These are phyloP conservation scores for Alloteropsis semialata DNA, from an alignment of 176 grass and related monocot genomes.

Conservation along the genomic window DNA sequence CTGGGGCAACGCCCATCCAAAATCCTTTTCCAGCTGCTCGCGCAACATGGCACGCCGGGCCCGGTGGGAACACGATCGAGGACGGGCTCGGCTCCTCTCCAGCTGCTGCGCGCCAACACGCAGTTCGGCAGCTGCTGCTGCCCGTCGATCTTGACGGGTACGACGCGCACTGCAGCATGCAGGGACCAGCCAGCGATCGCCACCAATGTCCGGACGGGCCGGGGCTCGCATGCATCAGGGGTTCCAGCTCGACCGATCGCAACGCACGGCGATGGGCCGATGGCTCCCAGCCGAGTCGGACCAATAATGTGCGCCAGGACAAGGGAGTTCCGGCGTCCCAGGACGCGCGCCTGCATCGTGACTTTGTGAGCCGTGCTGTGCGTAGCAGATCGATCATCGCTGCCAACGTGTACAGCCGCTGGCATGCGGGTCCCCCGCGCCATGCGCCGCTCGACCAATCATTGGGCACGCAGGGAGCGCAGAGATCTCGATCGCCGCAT, in stretches of 20 bases:
- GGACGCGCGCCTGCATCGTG: not conserved
- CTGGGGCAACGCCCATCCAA: not conserved
- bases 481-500: conserved; percentile 17
- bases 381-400: not conserved
- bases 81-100: too few species aligned
- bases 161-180: not conserved
- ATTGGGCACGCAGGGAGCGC: not conserved
- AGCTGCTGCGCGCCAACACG: too few species aligned
- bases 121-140: too few species aligned
- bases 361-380: not conserved
- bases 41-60: not conserved
- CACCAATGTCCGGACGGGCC: not conserved
- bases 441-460: not conserved
- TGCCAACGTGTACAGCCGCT: not conserved
- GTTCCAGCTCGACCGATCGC: not conserved
- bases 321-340: not conserved
- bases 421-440: not conserved
- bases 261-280: too few species aligned
- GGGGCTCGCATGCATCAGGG: not conserved
- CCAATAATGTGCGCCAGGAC: conserved; percentile 4
- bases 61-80: not conserved
- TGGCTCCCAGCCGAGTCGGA: not conserved
- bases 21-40: not conserved
- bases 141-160: too few species aligned
- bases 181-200: not conserved